A percentile compares a stretch with the other conserved stretches of the same genome.
phyloP scores from a whole-genome alignment of 2,329 filamentous ascomycete genomes.

The Emmonsia crescens region DNA sequence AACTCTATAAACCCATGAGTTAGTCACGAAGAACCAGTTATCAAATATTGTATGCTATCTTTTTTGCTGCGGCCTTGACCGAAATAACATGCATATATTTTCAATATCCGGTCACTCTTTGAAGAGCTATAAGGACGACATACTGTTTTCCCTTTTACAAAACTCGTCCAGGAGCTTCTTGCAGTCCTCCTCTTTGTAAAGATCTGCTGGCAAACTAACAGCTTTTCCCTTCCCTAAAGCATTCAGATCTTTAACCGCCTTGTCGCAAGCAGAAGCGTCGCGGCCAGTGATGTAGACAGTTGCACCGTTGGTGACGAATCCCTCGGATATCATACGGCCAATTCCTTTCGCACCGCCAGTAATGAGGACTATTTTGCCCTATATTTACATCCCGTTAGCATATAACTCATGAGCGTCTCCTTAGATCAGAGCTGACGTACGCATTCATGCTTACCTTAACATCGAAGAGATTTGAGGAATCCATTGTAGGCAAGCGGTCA shows the following conservation, averaged over 20 bases:
- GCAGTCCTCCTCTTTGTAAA: conserved; percentile 43
- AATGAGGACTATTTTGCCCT: conserved; percentile 40
- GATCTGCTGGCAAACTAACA: conserved; percentile 40
- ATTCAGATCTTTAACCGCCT: conserved; percentile 39
- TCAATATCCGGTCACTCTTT: neutral
- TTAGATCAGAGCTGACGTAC: conserved; percentile 12
- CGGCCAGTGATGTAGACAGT: conserved; percentile 45
- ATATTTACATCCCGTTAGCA: conserved; percentile 35
- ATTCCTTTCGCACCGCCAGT: conserved; percentile 43
- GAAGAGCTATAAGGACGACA: conserved; percentile 29
- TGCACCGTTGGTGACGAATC: conserved; percentile 43
- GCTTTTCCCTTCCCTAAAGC: conserved; percentile 42
- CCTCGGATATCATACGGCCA: conserved; percentile 46
- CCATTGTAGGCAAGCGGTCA: conserved; percentile 34
- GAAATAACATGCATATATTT: neutral
- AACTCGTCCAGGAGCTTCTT: conserved; percentile 39
- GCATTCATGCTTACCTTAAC: conserved; percentile 41
- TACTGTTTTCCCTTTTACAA: conserved; percentile 42
- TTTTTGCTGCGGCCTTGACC: conserved; percentile 10
- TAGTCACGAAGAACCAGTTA: conserved; percentile 20
- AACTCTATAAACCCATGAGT: conserved; percentile 25
- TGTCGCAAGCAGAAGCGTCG: conserved; percentile 40
- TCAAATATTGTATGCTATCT: conserved; percentile 34
- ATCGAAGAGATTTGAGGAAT: conserved; percentile 45
- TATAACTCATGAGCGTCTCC: conserved; percentile 48